phyloP scores from a whole-genome alignment of 2,329 filamentous ascomycete genomes.

The Periglandula ipomoeae region DNA sequence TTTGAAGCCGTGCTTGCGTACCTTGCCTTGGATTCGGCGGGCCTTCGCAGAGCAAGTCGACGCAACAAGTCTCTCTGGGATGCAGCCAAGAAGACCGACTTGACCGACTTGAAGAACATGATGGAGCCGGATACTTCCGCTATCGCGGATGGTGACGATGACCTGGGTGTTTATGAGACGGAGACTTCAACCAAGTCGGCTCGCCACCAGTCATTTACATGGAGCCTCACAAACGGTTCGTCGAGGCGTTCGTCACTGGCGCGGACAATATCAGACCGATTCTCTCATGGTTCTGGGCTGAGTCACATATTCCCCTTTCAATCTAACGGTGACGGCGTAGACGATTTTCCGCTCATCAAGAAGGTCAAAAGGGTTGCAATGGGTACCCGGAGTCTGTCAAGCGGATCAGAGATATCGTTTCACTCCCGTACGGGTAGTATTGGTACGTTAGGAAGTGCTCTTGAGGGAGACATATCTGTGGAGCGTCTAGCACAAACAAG shows the following conservation, averaged over 20 bases:
- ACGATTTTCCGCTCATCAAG: conserved; percentile 30
- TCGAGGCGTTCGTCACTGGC: conserved; percentile 34
- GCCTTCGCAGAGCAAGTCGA: conserved; percentile 73
- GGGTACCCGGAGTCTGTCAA: conserved; percentile 83
- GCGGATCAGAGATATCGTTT: conserved; percentile 74
- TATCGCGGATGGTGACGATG: conserved; percentile 37
- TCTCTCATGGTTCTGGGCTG: conserved; percentile 50
- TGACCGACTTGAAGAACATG: conserved; percentile 66
- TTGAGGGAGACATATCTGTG: conserved; percentile 81
- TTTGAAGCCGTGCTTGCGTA: conserved; percentile 92
- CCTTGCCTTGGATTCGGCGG: conserved; percentile 70
- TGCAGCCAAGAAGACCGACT: conserved; percentile 66
- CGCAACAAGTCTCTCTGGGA: conserved; percentile 85
- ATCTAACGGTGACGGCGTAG: conserved; percentile 34
- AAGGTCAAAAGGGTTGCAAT: conserved; percentile 74
- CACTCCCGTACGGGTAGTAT: conserved; percentile 72
- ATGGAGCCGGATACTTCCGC: conserved; percentile 60
- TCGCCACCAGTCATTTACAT: conserved; percentile 36
- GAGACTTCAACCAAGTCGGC: conserved; percentile 38
- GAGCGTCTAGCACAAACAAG: conserved; percentile 67
- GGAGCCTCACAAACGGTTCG: conserved; percentile 37
- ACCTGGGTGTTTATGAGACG: conserved; percentile 28
- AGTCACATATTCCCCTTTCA: conserved; percentile 92
- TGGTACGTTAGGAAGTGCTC: conserved; percentile 59
- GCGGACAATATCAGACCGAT: conserved; percentile 37